Base-by-base conservation (phyloP, 345 rosid species). In the Raphanus raphanistrum region DNA sequence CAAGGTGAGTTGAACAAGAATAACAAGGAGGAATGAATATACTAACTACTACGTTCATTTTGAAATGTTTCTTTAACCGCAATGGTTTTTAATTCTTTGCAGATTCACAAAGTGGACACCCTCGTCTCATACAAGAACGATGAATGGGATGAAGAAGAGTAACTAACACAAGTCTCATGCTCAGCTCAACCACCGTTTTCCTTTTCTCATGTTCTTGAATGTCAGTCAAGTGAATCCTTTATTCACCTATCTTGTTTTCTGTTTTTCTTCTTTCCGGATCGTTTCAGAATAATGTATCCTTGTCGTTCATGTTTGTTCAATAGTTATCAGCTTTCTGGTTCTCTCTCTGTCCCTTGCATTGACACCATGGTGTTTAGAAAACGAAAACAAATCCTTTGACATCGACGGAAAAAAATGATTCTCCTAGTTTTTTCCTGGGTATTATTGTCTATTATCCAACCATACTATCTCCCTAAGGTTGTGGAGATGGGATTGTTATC, bases 51-150 rank as follows among this genome's bases (percentile, higher is more conserved):
- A 21, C 17, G 33, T 58, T 35, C 63, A 11, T 33, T 50, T 68
- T 2, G 21, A 12, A 60, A 35, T 52, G 36, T 2, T 25, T 32
- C 2, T 65, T 65, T 48, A 29, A 52, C 12, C 13, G 5, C n/a
- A 11, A 45, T 9, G 55, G 55, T 50, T 45, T 45, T 45, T 13
- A n/a, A n/a, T 50, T 13, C 16, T 41, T 0, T 48, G 75, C 93
- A 95, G 99, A 92, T 95, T 81, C 99, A 95, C 84, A 95, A 92
- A 79, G 99, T 92, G 9, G 92, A 89, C 79, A 95, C 98, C 11
- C 97, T 92, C 17, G 98, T 95, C 61, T 95, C 99, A 0, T 95
- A 92, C 87, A 92, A 92, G 91, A 90, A 84, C 29, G 98, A 95
- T 8, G 99, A 95, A 32, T 92, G 96, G 99, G 99, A 90, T 64